phyloP scores from a whole-genome alignment of 2,329 filamentous ascomycete species.

The Zalaria sp. region DNA sequence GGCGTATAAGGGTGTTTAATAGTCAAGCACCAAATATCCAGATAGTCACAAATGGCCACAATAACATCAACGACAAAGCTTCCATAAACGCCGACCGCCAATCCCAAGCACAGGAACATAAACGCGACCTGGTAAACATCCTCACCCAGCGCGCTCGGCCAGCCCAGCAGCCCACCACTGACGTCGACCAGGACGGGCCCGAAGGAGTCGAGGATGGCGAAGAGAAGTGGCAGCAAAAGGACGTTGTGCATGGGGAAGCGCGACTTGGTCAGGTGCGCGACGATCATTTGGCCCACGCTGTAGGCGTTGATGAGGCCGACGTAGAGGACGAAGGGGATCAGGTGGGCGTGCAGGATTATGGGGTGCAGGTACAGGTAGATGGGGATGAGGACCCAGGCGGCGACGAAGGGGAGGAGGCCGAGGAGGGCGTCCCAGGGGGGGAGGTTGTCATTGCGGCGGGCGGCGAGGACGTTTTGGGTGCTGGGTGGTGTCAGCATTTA shows the following conservation, averaged over 20 bases:
- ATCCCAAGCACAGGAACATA: constrained; percentile 75
- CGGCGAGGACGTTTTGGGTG: constrained; percentile 70
- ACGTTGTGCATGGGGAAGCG: constrained; percentile 87
- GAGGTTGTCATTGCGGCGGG: constrained; percentile 42
- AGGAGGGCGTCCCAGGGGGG: constrained; percentile 64
- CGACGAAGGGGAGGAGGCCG: constrained; percentile 69
- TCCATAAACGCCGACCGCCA: constrained; percentile 81
- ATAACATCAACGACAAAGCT: constrained; percentile 97
- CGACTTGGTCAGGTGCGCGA: constrained; percentile 77
- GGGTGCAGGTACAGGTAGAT: constrained; percentile 78
- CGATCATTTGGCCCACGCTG: constrained; percentile 90
- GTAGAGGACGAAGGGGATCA: constrained; percentile 82
- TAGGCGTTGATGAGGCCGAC: constrained; percentile 87
- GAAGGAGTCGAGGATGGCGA: constrained; percentile 66
- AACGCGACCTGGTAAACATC: constrained; percentile 78
- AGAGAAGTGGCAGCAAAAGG: constrained; percentile 60
- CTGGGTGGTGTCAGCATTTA: constrained; percentile 21
- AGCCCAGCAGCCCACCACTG: constrained; percentile 35
- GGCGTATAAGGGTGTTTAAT: constrained; percentile 64
- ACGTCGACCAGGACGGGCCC: constrained; percentile 49
- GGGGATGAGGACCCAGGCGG: constrained; percentile 62
- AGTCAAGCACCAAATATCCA: constrained; percentile 96
- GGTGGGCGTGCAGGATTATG: constrained; percentile 63
- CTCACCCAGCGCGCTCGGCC: constrained; percentile 59
- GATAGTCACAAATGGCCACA: constrained; percentile 91